Evolutionary conservation across 306 rosid genomes (phyloP).

Genomic region (Benincasa hispida): DNA sequence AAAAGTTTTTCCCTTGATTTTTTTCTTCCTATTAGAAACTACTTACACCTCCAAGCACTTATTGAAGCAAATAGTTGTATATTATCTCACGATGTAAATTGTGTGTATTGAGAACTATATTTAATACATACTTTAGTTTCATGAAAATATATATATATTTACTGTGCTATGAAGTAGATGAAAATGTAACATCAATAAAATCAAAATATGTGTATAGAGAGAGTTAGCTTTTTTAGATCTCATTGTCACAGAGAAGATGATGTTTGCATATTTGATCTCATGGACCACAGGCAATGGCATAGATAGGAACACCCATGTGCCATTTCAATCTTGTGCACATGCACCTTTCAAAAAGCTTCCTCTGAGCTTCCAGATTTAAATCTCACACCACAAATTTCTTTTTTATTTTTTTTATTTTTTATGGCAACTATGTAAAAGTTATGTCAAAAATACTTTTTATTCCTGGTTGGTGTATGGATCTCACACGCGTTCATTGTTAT

Average conservation of each 20-base stretch:
- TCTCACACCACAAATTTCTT: background rate
- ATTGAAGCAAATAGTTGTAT: too few species aligned
- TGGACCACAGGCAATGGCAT: background rate
- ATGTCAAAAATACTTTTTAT: too few species aligned
- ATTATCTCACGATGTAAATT: too few species aligned
- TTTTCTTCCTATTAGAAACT: too few species aligned
- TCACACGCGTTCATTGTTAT: too few species aligned
- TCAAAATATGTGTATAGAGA: background rate
- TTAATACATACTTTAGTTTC: background rate
- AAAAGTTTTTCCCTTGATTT: too few species aligned
- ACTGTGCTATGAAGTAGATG: background rate
- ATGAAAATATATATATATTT: background rate
- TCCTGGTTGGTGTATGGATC: too few species aligned
- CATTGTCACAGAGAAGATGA: background rate
- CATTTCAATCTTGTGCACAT: conserved; percentile 2
- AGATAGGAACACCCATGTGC: conserved; percentile 8
- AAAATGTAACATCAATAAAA: background rate
- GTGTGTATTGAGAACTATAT: background rate
- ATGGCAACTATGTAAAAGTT: too few species aligned
- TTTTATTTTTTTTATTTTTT: background rate
- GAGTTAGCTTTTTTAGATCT: background rate
- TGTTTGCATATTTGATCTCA: background rate
- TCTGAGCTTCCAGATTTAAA: background rate
- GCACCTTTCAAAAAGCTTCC: background rate
- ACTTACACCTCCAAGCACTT: too few species aligned